Conservation (phyloP, 2,329 filamentous ascomycete genomes). For the Thelonectria discophora region DNA sequence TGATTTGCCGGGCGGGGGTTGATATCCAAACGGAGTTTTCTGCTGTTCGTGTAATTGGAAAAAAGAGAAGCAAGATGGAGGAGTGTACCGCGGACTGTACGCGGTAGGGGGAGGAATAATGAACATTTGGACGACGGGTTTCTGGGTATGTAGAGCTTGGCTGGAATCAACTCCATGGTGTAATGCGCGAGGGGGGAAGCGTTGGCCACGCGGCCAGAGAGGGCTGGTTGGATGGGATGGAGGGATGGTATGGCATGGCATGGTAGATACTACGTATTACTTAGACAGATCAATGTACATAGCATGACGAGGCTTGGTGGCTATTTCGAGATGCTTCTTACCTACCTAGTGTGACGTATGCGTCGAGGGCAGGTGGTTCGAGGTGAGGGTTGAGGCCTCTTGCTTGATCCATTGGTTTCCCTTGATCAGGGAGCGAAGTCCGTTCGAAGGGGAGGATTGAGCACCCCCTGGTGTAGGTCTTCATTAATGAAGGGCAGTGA, state of each 20-base stretch:
- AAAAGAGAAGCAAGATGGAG: neutral
- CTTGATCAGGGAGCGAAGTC: neutral
- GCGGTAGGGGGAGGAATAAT: constrained; percentile 9
- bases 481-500: too few relatives aligned
- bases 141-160: constrained; percentile 2
- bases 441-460: too few relatives aligned
- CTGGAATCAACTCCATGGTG: constrained; percentile 17
- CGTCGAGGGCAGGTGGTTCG: neutral
- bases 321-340: neutral
- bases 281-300: constrained; percentile 21
- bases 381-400: neutral
- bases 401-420: neutral
- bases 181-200: constrained; percentile 29
- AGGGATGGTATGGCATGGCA: neutral
- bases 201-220: constrained; percentile 31
- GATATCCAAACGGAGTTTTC: constrained; percentile 24
- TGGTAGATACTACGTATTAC: constrained; percentile 25
- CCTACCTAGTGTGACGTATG: neutral
- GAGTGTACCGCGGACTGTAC: neutral
- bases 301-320: neutral
- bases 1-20: neutral
- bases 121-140: constrained; percentile 15
- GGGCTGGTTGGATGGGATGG: constrained; percentile 4
- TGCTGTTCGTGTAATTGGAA: neutral
- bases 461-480: too few relatives aligned